phyloP scores from a whole-genome alignment of 176 grass and related monocot genomes.

The Oryza rufipogon region DNA sequence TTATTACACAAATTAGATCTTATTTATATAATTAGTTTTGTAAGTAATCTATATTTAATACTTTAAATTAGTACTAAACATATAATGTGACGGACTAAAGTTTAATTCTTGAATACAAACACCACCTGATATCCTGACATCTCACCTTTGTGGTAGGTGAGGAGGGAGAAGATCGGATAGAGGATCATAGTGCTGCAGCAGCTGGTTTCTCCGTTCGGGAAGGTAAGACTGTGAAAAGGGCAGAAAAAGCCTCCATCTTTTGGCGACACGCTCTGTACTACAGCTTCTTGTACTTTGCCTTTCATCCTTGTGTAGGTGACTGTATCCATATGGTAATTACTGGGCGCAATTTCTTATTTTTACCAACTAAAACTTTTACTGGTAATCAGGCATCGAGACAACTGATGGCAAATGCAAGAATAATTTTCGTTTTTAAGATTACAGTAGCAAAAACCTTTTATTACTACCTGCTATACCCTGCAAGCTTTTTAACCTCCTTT shows the following conservation, averaged over 20 bases:
- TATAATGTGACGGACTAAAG: too few species aligned
- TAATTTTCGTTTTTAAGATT: background rate
- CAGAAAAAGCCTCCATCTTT: slow-evolving; percentile 18
- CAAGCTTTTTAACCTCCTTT: background rate
- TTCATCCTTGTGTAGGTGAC: slow-evolving; percentile 17
- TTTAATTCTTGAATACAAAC: too few species aligned
- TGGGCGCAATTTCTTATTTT: background rate
- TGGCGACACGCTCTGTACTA: slow-evolving; percentile 45
- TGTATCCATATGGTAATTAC: background rate
- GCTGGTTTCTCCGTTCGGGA: slow-evolving; percentile 82
- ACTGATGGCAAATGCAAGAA: background rate
- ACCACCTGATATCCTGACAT: too few species aligned
- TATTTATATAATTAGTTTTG: too few species aligned
- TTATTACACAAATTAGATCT: too few species aligned
- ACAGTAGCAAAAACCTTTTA: background rate
- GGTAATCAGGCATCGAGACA: background rate
- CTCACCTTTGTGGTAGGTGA: slow-evolving; percentile 37
- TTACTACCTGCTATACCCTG: background rate
- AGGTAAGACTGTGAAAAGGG: slow-evolving; percentile 47
- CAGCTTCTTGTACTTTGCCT: slow-evolving; percentile 21
- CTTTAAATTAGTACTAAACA: too few species aligned
- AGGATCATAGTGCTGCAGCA: slow-evolving; percentile 82
- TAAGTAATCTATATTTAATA: too few species aligned
- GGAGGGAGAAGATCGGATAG: slow-evolving; percentile 69
- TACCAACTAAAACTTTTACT: background rate